Base-by-base conservation (phyloP, 768 basidiomycete genomes). In the Kwoniella bestiolae region DNA sequence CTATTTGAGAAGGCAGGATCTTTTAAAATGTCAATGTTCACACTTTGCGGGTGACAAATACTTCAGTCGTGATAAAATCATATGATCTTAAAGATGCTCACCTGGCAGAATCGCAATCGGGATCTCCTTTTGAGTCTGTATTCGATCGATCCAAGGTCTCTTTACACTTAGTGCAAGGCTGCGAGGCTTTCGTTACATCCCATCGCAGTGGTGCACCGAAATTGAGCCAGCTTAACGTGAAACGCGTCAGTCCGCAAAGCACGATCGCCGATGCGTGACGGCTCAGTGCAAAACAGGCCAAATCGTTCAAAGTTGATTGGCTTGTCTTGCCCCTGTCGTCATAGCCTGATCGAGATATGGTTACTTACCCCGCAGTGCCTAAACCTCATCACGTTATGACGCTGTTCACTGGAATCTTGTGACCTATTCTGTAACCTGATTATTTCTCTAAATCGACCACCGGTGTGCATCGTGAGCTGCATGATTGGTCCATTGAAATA, bases 401-500 rank as follows among this genome's bases (percentile, higher is more conserved):
- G 50, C 12, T 41, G 25, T 51, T 51, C 29, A 18, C 50, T 29
- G 50, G 50, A 51, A 51, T 51, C 50, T 11, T 29, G 25, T 21
- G 50, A 51, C 29, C 25, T n/a, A 9, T 7, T 49, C 2, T 49
- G 9, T 11, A 26, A 26, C 26, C 14, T 14, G 7, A 4, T 26
- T 28, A 18, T 41, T 25, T 25, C 21, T 29, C 50, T 11, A 51
- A 26, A 51, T 51, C 50, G 50, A 29, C 29, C 9, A 29, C 14
- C 50, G 28, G 50, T 41, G 38, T 51, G 55, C 38, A 56, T 56
- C 55, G 31, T 28, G 18, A 35, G 18, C 34, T 21, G 18, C 34
- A n/a, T 56, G 55, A 56, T 56, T 56, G 55, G 55, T 38, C n/a
- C 1, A 41, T 11, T 50, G 14, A 23, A 28, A n/a, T 9, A 18